Percentiles rank a stretch among this genome's conserved stretches.
phyloP scores from a whole-genome alignment of 2,329 filamentous ascomycete genomes.

The Zasmidium citrigriseum region DNA sequence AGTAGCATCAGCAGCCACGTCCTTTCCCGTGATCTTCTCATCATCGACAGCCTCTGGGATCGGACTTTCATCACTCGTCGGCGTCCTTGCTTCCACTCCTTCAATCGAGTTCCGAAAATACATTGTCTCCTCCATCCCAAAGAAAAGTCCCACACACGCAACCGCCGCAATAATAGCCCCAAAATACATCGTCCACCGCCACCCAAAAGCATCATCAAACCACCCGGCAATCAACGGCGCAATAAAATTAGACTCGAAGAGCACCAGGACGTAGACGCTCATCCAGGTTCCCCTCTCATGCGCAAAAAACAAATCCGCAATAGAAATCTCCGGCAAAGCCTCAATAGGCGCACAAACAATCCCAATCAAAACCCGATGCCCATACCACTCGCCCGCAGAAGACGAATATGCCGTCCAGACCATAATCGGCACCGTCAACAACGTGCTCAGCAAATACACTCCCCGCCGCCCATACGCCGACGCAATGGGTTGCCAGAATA shows the following conservation, averaged over 20 bases:
- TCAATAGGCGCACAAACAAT: conserved; percentile 29
- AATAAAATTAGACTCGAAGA: conserved; percentile 26
- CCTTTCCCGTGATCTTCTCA: conserved; percentile 1
- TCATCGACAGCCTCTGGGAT: neutral
- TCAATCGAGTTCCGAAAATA: conserved; percentile 36
- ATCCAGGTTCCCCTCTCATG: conserved; percentile 35
- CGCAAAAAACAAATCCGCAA: conserved; percentile 32
- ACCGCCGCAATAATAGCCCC: conserved; percentile 54
- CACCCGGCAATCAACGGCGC: conserved; percentile 51
- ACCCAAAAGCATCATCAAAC: conserved; percentile 50
- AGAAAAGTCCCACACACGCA: conserved; percentile 54
- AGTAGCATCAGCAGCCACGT: neutral
- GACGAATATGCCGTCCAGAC: conserved; percentile 22
- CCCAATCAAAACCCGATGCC: conserved; percentile 23
- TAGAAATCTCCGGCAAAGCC: conserved; percentile 31
- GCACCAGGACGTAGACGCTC: conserved; percentile 29
- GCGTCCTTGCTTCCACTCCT: conserved; percentile 7
- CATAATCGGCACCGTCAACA: conserved; percentile 22
- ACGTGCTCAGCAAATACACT: conserved; percentile 26
- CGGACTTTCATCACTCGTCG: neutral
- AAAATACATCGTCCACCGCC: conserved; percentile 53
- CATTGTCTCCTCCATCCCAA: conserved; percentile 63
- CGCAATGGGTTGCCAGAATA: conserved; percentile 52
- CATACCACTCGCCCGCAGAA: conserved; percentile 17
- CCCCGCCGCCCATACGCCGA: conserved; percentile 42